A percentile compares a stretch with the other conserved stretches of the same genome.
Evolutionary conservation across 2,329 filamentous ascomycete genomes (phyloP).

Genomic region (Talaromyces sp.): DNA sequence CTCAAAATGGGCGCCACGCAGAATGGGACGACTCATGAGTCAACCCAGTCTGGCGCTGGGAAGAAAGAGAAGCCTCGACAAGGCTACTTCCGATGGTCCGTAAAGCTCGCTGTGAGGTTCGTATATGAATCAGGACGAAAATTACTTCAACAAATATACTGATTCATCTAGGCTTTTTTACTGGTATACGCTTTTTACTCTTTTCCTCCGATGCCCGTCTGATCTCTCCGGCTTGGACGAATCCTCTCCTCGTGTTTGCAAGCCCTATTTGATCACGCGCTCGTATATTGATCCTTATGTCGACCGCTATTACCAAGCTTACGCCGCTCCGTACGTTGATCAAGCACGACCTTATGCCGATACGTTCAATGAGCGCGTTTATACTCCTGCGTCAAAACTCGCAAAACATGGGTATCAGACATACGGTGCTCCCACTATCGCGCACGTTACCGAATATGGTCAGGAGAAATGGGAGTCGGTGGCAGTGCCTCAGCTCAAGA

Average conservation of each 20-base stretch:
- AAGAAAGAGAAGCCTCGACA: constrained; percentile 23
- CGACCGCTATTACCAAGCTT: constrained; percentile 79
- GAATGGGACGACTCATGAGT: constrained; percentile 29
- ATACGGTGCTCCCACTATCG: constrained; percentile 72
- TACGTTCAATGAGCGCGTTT: constrained; percentile 58
- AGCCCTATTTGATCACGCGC: constrained; percentile 69
- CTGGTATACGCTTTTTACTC: constrained; percentile 81
- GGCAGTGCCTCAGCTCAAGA: constrained; percentile 70
- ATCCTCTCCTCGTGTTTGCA: constrained; percentile 74
- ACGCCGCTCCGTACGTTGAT: constrained; percentile 80
- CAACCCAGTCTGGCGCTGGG: constrained; percentile 16
- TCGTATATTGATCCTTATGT: constrained; percentile 71
- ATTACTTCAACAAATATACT: background rate
- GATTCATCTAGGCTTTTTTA: constrained; percentile 62
- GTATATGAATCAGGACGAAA: constrained; percentile 17
- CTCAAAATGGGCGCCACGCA: constrained; percentile 30
- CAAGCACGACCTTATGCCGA: constrained; percentile 70
- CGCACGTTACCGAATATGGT: constrained; percentile 65
- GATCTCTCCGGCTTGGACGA: constrained; percentile 66
- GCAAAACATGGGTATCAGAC: constrained; percentile 61
- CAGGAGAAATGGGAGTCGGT: constrained; percentile 74
- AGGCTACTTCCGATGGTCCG: constrained; percentile 34
- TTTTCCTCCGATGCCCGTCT: constrained; percentile 79
- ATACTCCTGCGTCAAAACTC: constrained; percentile 66
- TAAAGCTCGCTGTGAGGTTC: constrained; percentile 39